Base-by-base conservation (phyloP, 139 green algal genomes). In the Coccomyxa sp. region DNA sequence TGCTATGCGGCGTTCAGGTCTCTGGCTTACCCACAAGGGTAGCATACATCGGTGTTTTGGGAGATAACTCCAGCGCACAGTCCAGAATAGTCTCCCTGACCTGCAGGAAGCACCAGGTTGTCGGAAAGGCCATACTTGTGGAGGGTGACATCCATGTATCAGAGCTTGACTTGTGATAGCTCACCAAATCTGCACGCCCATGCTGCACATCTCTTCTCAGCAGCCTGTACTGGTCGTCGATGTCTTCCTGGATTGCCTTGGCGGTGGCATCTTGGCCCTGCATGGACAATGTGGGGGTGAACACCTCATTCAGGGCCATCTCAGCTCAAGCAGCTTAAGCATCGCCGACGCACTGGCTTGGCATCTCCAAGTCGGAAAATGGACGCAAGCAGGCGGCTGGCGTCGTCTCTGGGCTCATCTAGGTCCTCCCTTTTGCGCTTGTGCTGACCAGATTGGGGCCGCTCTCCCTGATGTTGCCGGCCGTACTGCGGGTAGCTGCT, bases 11-110 rank as follows among this genome's bases (percentile, higher is more conserved):
- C 34, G 50, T 38, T 78, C 55, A 58, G 81, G 16, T 14, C 38
- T 39, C 22, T 50, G 18, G 41, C 86, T 83, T 80, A 93, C 91
- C 92, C 10, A 90, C 78, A 18, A 97, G 82, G 29, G 93, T 82
- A 8, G 88, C 87, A 69, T 96, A 97, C 55, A 93, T 77, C 0
- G 85, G 85, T 4, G 87, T 91, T 79, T 97, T 97, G 73, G 86
- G 80, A 12, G 84, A 78, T 22, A 96, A 70, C 76, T 95, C 86
- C 35, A 88, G 79, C n/a, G 83, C 82, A 73, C 87, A 93, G 80
- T 96, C 89, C 37, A 94, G 55, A 29, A 95, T 70, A 27, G 89
- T 82, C 16, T 69, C 50, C 12, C 81, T 55, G 35, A 92, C 78
- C 78, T 82, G 78, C 69, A 77, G 7, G n/a, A 58, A 58, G 44